A percentile compares a stretch with the other conserved stretches of the same genome.
These are phyloP conservation scores for Alternaria sp. DNA, from an alignment of 2,329 filamentous ascomycete genomes.

Conservation along the genomic window DNA sequence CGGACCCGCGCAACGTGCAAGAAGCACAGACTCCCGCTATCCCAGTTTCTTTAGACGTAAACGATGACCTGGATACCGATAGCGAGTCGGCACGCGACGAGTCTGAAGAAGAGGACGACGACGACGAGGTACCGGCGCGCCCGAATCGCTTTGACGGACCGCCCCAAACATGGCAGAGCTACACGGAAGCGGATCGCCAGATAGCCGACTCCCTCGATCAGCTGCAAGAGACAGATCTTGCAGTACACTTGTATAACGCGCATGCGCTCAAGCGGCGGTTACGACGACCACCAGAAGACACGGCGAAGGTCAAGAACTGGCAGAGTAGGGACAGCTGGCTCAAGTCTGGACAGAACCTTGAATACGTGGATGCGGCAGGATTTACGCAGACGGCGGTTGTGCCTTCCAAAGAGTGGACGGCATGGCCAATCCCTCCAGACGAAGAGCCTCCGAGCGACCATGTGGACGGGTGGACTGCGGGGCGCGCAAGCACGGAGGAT, in stretches of 20 bases:
- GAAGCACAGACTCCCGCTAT: conserved; percentile 14
- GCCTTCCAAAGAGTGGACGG: conserved; percentile 72
- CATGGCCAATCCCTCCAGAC: conserved; percentile 75
- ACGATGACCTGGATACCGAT: conserved; percentile 23
- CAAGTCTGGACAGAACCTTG: conserved; percentile 36
- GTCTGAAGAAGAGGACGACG: conserved; percentile 6
- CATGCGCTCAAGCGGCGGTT: conserved; percentile 69
- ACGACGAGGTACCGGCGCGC: conserved; percentile 22
- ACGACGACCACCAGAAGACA: conserved; percentile 20
- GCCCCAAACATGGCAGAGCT: conserved; percentile 68
- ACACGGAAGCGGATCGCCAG: conserved; percentile 68
- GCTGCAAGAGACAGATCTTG: conserved; percentile 69
- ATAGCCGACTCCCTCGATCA: conserved; percentile 69
- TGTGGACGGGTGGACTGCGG: conserved; percentile 61
- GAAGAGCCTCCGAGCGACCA: conserved; percentile 45
- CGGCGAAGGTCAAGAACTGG: conserved; percentile 37
- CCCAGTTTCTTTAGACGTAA: background rate
- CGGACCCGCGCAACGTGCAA: conserved; percentile 9
- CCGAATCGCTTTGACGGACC: conserved; percentile 77
- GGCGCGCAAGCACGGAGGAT: conserved; percentile 49
- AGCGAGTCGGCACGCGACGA: conserved; percentile 18
- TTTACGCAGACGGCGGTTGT: conserved; percentile 46
- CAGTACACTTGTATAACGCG: conserved; percentile 79
- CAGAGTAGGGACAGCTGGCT: conserved; percentile 52
- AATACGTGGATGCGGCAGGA: conserved; percentile 33